phyloP scores from a whole-genome alignment of 176 grass and related monocot species.

The Phragmites australis region DNA sequence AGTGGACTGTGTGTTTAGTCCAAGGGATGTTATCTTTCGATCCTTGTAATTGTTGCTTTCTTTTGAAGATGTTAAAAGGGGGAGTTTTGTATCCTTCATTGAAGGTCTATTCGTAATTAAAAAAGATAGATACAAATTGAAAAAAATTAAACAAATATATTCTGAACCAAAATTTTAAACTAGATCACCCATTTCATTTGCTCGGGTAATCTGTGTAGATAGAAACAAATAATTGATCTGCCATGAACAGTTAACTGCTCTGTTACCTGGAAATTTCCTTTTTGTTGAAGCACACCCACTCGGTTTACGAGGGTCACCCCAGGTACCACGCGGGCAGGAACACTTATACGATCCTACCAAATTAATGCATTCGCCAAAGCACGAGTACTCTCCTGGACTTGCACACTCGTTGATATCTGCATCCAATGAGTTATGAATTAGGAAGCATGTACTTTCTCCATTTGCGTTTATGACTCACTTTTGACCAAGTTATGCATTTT shows the following conservation, averaged over 20 bases:
- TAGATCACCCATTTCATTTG: not conserved
- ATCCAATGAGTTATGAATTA: not conserved
- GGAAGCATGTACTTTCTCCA: too few relatives aligned
- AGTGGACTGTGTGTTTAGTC: too few relatives aligned
- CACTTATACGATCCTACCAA: not conserved
- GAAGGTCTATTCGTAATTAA: too few relatives aligned
- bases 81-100: too few relatives aligned
- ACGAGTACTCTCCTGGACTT: not conserved
- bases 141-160: too few relatives aligned
- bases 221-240: not conserved
- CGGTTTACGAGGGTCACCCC: not conserved
- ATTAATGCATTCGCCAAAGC: slow-evolving; percentile 12
- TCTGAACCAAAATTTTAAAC: too few relatives aligned
- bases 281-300: not conserved
- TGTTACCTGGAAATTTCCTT: not conserved
- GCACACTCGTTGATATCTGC: not conserved
- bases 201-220: not conserved
- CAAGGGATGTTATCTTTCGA: too few relatives aligned
- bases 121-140: too few relatives aligned
- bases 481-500: not conserved
- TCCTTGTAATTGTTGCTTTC: too few relatives aligned
- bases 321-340: not conserved
- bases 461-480: too few relatives aligned
- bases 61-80: too few relatives aligned
- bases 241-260: not conserved